Evolutionary conservation across 345 rosid genomes (phyloP).

Genomic region (Aquilaria yunnanensis): DNA sequence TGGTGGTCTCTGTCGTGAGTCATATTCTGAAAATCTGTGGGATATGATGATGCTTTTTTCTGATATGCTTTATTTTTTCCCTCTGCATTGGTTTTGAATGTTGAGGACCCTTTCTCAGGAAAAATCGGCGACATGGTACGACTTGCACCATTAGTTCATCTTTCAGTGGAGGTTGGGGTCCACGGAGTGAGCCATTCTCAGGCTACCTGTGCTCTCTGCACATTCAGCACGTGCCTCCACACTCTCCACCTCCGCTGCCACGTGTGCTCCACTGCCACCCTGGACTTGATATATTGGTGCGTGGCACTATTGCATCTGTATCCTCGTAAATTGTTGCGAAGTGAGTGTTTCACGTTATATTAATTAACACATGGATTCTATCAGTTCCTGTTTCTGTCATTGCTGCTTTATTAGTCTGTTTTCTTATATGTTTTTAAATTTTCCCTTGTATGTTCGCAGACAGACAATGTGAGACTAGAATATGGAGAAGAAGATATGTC

Average conservation of each 20-base stretch:
- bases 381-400: not conserved
- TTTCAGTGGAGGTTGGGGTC: not conserved
- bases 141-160: not conserved
- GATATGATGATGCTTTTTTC: no score
- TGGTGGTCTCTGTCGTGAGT: not conserved
- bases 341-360: conserved; percentile 22
- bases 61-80: no score
- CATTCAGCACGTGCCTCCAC: not conserved
- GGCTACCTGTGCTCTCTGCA: not conserved
- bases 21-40: no score
- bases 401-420: conserved; percentile 6
- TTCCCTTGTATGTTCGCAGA: conserved; percentile 35
- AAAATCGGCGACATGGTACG: not conserved
- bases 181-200: conserved; percentile 6
- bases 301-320: no score
- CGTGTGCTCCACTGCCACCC: not conserved
- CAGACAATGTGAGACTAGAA: conserved; percentile 65
- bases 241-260: conserved; percentile 1
- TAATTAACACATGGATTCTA: not conserved
- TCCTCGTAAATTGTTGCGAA: conserved; percentile 24
- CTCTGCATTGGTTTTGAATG: no score
- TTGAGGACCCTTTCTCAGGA: no score
- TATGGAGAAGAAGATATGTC: conserved; percentile 74
- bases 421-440: not conserved
- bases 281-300: no score